Conservation (phyloP, 2,329 filamentous ascomycete species). For the Ceratocystis huliohia region DNA sequence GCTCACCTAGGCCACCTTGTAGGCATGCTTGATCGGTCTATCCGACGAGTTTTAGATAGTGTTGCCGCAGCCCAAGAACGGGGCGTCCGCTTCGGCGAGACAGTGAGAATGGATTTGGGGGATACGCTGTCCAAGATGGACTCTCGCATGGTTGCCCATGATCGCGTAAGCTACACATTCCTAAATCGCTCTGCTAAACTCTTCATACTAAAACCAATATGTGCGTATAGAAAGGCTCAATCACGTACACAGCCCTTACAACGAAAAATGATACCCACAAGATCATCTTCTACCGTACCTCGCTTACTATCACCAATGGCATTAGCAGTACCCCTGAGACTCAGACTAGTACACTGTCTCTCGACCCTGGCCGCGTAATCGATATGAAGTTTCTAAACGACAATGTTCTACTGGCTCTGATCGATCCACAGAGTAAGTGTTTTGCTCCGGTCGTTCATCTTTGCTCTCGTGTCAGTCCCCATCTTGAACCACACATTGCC, state of each 20-base stretch:
- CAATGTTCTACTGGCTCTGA: slow-evolving; percentile 45
- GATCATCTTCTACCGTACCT: slow-evolving; percentile 47
- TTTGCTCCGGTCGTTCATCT: too few relatives aligned
- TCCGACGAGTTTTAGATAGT: slow-evolving; percentile 49
- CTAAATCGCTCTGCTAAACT: neutral
- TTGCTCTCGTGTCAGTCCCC: neutral
- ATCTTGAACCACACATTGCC: neutral
- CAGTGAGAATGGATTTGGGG: slow-evolving; percentile 35
- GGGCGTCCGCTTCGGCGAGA: slow-evolving; percentile 53
- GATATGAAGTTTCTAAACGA: slow-evolving; percentile 60
- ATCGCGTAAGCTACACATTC: slow-evolving; percentile 6
- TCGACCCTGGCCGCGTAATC: slow-evolving; percentile 36
- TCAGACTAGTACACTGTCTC: slow-evolving; percentile 31
- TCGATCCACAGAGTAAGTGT: slow-evolving; percentile 32
- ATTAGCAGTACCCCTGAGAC: slow-evolving; percentile 39
- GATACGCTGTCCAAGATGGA: slow-evolving; percentile 41
- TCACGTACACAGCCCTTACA: neutral
- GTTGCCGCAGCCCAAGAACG: slow-evolving; percentile 58
- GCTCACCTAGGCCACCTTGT: slow-evolving; percentile 53
- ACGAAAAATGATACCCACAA: slow-evolving; percentile 1
- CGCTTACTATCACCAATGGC: slow-evolving; percentile 43
- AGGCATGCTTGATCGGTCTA: slow-evolving; percentile 43
- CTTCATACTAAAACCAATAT: slow-evolving; percentile 30
- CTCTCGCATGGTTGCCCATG: slow-evolving; percentile 39
- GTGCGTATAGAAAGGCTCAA: slow-evolving; percentile 23